Evolutionary conservation across 148 eudicot genomes (phyloP), one percentile per base, ranked within the genome.

Genomic region (Camellia granthamiana): DNA sequence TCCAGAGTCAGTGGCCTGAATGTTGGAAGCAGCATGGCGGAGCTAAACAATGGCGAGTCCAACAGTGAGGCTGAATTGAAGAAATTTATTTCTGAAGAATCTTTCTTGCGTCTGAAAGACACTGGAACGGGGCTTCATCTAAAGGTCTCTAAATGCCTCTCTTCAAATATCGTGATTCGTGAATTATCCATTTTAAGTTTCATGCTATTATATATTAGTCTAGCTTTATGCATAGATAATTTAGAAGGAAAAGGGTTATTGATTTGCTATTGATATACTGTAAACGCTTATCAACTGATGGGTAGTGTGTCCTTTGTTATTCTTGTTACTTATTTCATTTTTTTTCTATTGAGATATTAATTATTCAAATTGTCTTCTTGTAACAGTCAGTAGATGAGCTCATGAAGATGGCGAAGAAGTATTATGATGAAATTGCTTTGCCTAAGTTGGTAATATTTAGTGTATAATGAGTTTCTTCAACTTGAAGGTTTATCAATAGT

Each of bases 341-440:
- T 46, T 72, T 65, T 49, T 21, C 19, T n/a, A 14, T 68, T 63
- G 55, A 61, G 15, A 18, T 15, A 73, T 21, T 75, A 10, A 61
- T 16, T 49, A 14, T 65, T 67, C 10, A 7, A 54, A 10, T 47
- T 56, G 77, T 23, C 78, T 63, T 79, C 68, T 54, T 86, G 42
- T 79, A 59, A 82, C 92, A 96, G 99, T 87, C 98, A 3, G 85
- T 86, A 62, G 92, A 94, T 78, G 97, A 96, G 88, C 94, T 96
- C 71, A 62, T 92, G 83, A 86, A 87, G 84, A 89, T 90, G 95
- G 92, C 87, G 49, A 88, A 84, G 80, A 88, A 80, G 82, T 94
- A 93, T 78, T 96, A 96, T 74, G 89, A 96, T 77, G 99, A 96
- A 41, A 86, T 96, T 81, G 97, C 99, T 81, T 82, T 96, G 88